Conservation (phyloP, 2,329 filamentous ascomycete species). For the Microsporum canis region DNA sequence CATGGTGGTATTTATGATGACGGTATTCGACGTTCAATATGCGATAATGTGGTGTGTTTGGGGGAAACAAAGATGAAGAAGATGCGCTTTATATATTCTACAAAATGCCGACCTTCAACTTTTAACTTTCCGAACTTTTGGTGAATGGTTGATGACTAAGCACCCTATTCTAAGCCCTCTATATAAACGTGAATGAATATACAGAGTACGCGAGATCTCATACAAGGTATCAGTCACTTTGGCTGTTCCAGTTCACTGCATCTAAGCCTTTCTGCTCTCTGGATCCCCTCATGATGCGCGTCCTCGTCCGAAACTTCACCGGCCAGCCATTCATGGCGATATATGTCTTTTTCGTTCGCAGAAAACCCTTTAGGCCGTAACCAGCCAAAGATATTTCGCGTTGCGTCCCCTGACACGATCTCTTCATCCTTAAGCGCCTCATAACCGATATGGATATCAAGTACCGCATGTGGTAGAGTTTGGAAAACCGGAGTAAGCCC, state of each 20-base stretch:
- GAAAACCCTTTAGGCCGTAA: neutral
- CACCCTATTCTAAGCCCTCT: neutral
- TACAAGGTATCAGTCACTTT: neutral
- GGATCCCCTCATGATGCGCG: neutral
- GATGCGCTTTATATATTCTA: neutral
- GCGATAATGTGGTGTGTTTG: neutral
- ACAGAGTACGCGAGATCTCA: no score
- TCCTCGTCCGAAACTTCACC: neutral
- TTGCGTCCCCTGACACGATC: neutral
- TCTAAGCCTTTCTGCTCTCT: neutral
- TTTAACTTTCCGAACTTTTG: neutral
- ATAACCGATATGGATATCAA: neutral
- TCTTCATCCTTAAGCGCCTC: neutral
- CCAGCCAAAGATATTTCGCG: neutral
- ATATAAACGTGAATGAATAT: no score
- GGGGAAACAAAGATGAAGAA: neutral
- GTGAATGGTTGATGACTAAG: neutral
- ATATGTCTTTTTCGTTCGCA: neutral
- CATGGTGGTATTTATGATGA: slow-evolving; percentile 19
- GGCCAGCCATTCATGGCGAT: neutral
- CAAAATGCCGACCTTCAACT: no score
- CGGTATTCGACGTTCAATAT: neutral
- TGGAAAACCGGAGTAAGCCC: neutral
- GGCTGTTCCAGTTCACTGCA: neutral
- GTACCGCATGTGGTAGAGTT: neutral